Evolutionary conservation across 202 grass and related monocot species (phyloP), one percentile per base, ranked within the genome.

Genomic region (Panicum virgatum): DNA sequence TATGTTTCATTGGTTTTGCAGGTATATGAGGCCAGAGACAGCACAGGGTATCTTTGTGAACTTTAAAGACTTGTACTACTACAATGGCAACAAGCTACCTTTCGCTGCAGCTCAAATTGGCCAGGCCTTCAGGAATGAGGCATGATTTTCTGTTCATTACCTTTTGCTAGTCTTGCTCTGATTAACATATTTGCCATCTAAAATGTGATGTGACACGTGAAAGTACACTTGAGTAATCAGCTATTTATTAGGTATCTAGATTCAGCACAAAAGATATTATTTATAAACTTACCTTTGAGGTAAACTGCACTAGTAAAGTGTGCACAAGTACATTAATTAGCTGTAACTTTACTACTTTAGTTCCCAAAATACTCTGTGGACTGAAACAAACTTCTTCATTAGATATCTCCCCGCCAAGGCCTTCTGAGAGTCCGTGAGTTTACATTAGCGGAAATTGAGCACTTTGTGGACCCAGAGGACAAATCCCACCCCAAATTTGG

Each of bases 331-430:
- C 59, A 66, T 12, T 84, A 61, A 26, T n/a, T 85, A 57, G 5
- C 19, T 78, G n/a, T 72, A 42, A 53, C 60, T 68, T 9, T 69
- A 30, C 12, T 36, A 53, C 60, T 68, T 9, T 69, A 30, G 9
- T 36, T 77, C n/a, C 59, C 19, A 75, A 78, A 74, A 25, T 66
- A 66, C 20, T 81, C 26, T 75, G 13, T 88, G 19, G 0, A 62
- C 51, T 82, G 37, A 62, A 25, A 42, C 0, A 22, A 56, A 69
- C 15, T 88, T 64, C 16, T 86, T 88, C 62, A 34, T 73, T 82
- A 94, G 94, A 97, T 97, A 74, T 97, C 91, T 46, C 94, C 94
- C 7, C 91, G 94, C 48, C 94, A 94, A 93, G 94, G 94, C n/a
- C 94, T 97, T 84, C 64, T 97, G 66, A 86, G 94, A 81, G 91